Evolutionary conservation across 1,139 yeast species (phyloP), one percentile per base, ranked within the genome.

Genomic region (Groenewaldozyma auringiensis): DNA sequence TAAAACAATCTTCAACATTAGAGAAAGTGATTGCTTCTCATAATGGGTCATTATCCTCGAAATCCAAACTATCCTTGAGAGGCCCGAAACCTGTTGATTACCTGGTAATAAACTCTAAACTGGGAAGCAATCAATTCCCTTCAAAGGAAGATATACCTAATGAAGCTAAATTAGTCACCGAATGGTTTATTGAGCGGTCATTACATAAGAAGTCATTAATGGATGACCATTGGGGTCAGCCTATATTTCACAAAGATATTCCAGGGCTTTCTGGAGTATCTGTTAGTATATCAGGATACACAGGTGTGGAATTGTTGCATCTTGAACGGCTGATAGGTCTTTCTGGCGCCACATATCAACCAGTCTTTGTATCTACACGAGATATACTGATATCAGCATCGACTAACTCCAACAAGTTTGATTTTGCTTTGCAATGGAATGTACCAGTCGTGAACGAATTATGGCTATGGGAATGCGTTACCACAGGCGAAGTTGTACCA

Each of bases 181-280:
- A 89, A 63, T 87, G 95, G 89, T 82, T 84, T 55, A 66, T 89
- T 22, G 97, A 89, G 62, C 65, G 96, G 49, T 76, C 86, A 29
- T 67, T 88, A 29, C 82, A 75, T 61, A 82, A 83, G 56, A 74
- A 75, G 40, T 65, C 66, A 43, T 58, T 81, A 3, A 64, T 68
- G 11, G 55, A 69, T 35, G 96, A 87, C 59, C 63, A 71, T n/a
- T 89, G 96, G 96, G 76, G 86, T 1, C 61, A 63, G 32, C 92
- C 88, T 1, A 68, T 80, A 47, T 67, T 63, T 21, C 70, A 73
- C 9, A 59, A 73, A 14, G 56, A 64, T 2, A 53, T 66, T 17
- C 63, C 69, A 9, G 66, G 61, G 3, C 62, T 56, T 27, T 43
- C 58, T 16, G 63, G 66, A 9, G 65, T 81, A 51, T 72, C 72